Base-by-base conservation (phyloP, 2,329 filamentous ascomycete species). In the Xylariales sp. region DNA sequence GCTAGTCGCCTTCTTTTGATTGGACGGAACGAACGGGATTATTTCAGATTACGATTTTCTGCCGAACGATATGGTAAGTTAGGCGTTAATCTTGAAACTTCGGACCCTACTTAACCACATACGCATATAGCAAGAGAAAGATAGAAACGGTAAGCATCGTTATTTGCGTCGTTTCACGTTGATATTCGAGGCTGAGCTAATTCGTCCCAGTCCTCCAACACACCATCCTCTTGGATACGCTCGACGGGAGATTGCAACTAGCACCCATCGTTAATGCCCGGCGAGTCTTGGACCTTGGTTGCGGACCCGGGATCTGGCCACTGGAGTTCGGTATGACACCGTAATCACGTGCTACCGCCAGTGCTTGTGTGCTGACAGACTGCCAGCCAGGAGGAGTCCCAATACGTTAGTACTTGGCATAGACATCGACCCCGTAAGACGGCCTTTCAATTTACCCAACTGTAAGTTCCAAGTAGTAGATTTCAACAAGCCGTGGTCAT, bases 221-320 rank as follows among this genome's bases (percentile, higher is more conserved):
- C 63, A 60, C 74, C 32, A 72, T 78, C 52, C 64, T 76, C n/a
- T 66, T 72, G 8, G 72, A 77, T 46, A 69, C 76, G 1, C 72
- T 78, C 45, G 75, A 76, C 30, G 75, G 75, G n/a, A 75, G 67
- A 58, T 71, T 77, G 39, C 70, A 78, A 69, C 64, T 78, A 52
- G 73, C 75, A 34, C 77, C 77, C 28, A 67, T 77, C 16, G 62
- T 62, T 1, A 72, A 69, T 18, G 70, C 76, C 16, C 74, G 74
- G 48, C 72, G 72, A 46, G 75, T 75, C 16, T 68, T 78, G 5
- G 76, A 78, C 50, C 66, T 78, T n/a, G 76, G 76, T 14, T 76
- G 76, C n/a, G 76, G 76, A 5, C 71, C 72, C 0, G 76, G 76
- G 16, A 57, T 70, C 28, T 78, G 76, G 76, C 71, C 76, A 41